These are phyloP conservation scores for Erythrophleum ivorense DNA, from an alignment of 331 rosid genomes.

Conservation along the genomic window DNA sequence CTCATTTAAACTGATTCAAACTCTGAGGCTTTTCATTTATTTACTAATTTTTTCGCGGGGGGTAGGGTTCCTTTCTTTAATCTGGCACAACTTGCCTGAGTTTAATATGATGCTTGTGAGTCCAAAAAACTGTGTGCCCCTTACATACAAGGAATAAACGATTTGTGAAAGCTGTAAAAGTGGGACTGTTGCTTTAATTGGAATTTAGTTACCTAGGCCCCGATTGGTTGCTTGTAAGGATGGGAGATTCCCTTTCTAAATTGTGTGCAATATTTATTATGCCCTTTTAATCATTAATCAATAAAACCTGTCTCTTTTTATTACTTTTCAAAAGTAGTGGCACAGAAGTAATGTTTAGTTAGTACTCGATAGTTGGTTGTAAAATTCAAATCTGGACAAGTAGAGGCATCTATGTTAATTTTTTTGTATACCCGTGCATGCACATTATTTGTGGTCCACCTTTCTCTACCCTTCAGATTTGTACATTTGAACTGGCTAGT, in stretches of 20 bases:
- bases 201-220: not conserved
- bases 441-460: not conserved
- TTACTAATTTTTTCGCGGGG: not conserved
- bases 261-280: too few relatives aligned
- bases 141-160: not conserved
- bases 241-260: too few relatives aligned
- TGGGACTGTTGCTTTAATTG: not conserved
- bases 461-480: slow-evolving; percentile 13
- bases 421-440: too few relatives aligned
- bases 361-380: not conserved
- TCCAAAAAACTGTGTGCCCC: not conserved
- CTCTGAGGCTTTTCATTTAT: not conserved
- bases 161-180: not conserved
- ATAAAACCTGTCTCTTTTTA: too few relatives aligned
- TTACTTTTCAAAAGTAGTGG: too few relatives aligned
- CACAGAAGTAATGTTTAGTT: too few relatives aligned
- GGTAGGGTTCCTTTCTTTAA: slow-evolving; percentile 7
- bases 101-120: not conserved
- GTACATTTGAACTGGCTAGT: not conserved
- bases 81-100: not conserved
- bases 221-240: too few relatives aligned
- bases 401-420: not conserved
- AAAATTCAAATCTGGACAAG: not conserved
- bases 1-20: not conserved
- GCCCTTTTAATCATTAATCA: too few relatives aligned